phyloP scores from a whole-genome alignment of 805 yeast genomes.

The Debaryomyces maramus region DNA sequence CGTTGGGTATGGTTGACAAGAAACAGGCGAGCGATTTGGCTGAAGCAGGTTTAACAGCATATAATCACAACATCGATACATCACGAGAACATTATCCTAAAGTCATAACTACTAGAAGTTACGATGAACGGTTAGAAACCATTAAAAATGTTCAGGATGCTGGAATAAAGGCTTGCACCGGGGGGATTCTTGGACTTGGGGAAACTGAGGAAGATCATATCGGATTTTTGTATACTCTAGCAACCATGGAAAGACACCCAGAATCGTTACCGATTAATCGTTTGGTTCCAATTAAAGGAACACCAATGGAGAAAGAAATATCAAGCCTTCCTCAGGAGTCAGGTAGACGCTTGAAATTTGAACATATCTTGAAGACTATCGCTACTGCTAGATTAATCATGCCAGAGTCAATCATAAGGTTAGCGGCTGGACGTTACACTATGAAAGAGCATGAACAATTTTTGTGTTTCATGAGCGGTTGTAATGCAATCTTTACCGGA shows the following conservation, averaged over 20 bases:
- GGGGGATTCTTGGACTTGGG: slow-evolving; percentile 79
- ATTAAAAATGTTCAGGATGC: slow-evolving; percentile 61
- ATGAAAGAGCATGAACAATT: slow-evolving; percentile 78
- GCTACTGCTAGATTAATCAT: slow-evolving; percentile 75
- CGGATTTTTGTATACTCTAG: slow-evolving; percentile 62
- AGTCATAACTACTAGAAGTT: slow-evolving; percentile 68
- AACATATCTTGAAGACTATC: slow-evolving; percentile 63
- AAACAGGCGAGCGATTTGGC: slow-evolving; percentile 61
- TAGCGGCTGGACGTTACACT: slow-evolving; percentile 81
- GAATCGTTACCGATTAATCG: slow-evolving; percentile 81
- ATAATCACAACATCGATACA: slow-evolving; percentile 79
- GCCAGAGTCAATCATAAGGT: slow-evolving; percentile 69
- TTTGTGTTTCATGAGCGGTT: slow-evolving; percentile 73
- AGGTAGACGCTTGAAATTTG: slow-evolving; percentile 51
- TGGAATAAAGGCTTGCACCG: slow-evolving; percentile 71
- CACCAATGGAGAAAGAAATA: slow-evolving; percentile 66
- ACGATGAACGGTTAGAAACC: slow-evolving; percentile 70
- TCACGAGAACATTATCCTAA: slow-evolving; percentile 74
- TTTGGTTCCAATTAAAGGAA: slow-evolving; percentile 76
- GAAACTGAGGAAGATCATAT: slow-evolving; percentile 72
- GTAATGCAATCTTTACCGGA: slow-evolving; percentile 80
- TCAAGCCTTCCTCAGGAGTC: slow-evolving; percentile 31
- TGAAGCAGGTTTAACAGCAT: slow-evolving; percentile 76
- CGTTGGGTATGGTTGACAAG: slow-evolving; percentile 72
- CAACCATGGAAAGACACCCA: slow-evolving; percentile 72